These are phyloP conservation scores for Dothiorella sarmentorum DNA, from an alignment of 2,329 filamentous ascomycete genomes.

Conservation along the genomic window DNA sequence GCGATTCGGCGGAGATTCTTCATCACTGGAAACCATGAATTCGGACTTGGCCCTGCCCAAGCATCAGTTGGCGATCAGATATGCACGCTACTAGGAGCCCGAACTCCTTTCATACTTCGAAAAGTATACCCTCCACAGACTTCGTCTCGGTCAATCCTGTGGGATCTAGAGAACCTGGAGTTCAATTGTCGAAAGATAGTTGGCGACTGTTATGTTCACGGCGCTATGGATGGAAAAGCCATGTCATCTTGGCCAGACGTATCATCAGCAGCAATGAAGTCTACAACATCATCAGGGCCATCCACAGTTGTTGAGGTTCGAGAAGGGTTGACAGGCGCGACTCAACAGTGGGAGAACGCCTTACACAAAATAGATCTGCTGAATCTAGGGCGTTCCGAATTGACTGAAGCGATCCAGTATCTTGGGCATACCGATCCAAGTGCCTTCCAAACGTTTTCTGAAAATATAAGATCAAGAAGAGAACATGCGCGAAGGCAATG, in stretches of 20 bases:
- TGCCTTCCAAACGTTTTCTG: too few relatives aligned
- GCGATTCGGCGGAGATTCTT: constrained; percentile 16
- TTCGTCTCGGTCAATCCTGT: too few relatives aligned
- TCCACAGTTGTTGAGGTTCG: too few relatives aligned
- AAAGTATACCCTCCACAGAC: background rate
- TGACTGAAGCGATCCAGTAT: too few relatives aligned
- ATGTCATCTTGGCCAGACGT: background rate
- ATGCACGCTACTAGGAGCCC: constrained; percentile 19
- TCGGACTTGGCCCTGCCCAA: constrained; percentile 20
- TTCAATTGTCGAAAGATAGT: constrained; percentile 5
- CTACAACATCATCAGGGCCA: too few relatives aligned
- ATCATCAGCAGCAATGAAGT: background rate
- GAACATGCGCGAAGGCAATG: too few relatives aligned
- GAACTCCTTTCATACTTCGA: constrained; percentile 21
- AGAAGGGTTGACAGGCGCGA: too few relatives aligned
- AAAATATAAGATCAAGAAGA: too few relatives aligned
- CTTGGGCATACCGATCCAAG: too few relatives aligned
- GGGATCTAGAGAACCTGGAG: background rate
- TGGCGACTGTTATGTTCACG: constrained; percentile 20
- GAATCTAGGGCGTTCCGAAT: too few relatives aligned
- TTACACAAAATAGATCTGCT: too few relatives aligned
- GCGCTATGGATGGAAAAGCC: constrained; percentile 15
- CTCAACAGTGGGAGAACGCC: too few relatives aligned
- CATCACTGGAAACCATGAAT: background rate
- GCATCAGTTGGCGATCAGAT: constrained; percentile 19